Percentiles rank a stretch among this genome's conserved stretches.
Conservation (phyloP, 2,329 filamentous ascomycete species). For the Metarhizium robertsii region DNA sequence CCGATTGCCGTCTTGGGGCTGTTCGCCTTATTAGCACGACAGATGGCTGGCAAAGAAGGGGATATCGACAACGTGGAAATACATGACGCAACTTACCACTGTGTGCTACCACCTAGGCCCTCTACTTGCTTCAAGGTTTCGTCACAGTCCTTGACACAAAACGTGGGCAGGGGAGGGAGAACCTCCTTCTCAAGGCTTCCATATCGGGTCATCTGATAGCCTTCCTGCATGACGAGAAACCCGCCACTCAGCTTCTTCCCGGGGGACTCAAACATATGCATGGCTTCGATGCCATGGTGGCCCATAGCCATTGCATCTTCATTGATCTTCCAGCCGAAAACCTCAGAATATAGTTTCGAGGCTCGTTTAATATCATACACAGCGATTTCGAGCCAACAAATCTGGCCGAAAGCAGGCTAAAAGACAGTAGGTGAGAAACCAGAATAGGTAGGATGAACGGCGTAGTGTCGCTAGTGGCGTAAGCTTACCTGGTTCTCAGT, state of each 20-base stretch:
- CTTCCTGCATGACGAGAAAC: conserved; percentile 23
- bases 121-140: conserved; percentile 20
- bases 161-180: conserved; percentile 22
- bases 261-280: conserved; percentile 26
- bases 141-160: conserved; percentile 23
- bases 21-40: conserved; percentile 1
- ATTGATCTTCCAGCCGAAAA: conserved; percentile 24
- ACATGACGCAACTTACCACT: conserved; percentile 19
- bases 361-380: conserved; percentile 23
- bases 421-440: not conserved
- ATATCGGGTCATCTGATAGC: conserved; percentile 17
- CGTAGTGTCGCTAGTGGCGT: not conserved
- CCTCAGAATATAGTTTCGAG: conserved; percentile 26
- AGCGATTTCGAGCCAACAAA: conserved; percentile 31
- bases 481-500: not conserved
- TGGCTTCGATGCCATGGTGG: conserved; percentile 16
- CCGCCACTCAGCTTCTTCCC: conserved; percentile 21
- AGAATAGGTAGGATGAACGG: too few relatives aligned
- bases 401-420: conserved; percentile 17
- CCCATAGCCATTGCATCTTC: conserved; percentile 11
- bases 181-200: conserved; percentile 13
- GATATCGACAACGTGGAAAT: not conserved
- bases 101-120: conserved; percentile 22
- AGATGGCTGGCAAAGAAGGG: not conserved
- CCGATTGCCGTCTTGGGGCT: conserved; percentile 27